Percentiles rank a stretch among this genome's conserved stretches.
phyloP scores from a whole-genome alignment of 805 yeast genomes.

The Candida xiaguanensis region DNA sequence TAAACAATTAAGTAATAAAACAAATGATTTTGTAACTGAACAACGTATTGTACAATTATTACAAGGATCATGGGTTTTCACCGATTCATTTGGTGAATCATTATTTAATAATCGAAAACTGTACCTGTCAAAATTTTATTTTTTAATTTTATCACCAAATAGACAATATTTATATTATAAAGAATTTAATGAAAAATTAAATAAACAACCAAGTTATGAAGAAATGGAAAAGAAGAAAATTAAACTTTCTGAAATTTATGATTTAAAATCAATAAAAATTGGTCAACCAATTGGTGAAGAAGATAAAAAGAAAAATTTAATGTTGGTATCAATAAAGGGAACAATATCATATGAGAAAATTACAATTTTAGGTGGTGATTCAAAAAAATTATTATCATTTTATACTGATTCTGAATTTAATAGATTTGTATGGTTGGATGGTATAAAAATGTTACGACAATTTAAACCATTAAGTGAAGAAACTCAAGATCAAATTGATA shows the following conservation, averaged over 20 bases:
- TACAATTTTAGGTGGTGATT: slow-evolving; percentile 42
- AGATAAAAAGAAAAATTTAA: slow-evolving; percentile 38
- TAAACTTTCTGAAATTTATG: slow-evolving; percentile 48
- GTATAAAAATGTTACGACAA: slow-evolving; percentile 50
- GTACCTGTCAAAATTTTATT: slow-evolving; percentile 38
- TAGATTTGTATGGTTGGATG: slow-evolving; percentile 76
- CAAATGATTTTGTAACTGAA: slow-evolving; percentile 66
- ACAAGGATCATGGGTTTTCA: slow-evolving; percentile 78
- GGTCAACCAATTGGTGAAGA: slow-evolving; percentile 35
- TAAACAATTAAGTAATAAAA: slow-evolving; percentile 49
- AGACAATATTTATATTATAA: slow-evolving; percentile 58
- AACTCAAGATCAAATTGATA: slow-evolving; percentile 32
- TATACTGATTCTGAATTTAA: slow-evolving; percentile 68
- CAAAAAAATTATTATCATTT: slow-evolving; percentile 49
- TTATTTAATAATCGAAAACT: slow-evolving; percentile 13
- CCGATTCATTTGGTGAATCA: slow-evolving; percentile 48
- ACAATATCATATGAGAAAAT: slow-evolving; percentile 57
- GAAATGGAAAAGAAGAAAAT: slow-evolving; percentile 44
- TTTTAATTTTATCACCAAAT: slow-evolving; percentile 63
- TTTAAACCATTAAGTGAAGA: slow-evolving; percentile 33
- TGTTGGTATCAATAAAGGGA: slow-evolving; percentile 54
- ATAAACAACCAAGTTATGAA: slow-evolving; percentile 53
- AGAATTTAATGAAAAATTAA: slow-evolving; percentile 48
- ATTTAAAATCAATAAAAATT: slow-evolving; percentile 49
- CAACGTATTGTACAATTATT: slow-evolving; percentile 70